Base-by-base conservation (phyloP, 768 basidiomycete genomes). In the Astraeus odoratus region DNA sequence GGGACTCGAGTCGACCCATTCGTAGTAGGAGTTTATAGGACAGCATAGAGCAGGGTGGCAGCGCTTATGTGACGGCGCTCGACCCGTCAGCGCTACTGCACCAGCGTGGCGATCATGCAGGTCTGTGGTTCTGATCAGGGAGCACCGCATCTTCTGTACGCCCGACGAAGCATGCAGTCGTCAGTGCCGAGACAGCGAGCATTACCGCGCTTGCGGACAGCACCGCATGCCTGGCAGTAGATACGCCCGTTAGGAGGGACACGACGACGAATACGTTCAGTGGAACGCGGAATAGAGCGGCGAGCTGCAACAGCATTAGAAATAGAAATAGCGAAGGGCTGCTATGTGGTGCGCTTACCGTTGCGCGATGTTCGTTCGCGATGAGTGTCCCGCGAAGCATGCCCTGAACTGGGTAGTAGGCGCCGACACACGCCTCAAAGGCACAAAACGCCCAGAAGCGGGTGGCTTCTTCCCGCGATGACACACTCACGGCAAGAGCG, bases 331-430 rank as follows among this genome's bases (percentile, higher is more conserved):
- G 23, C 8, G 9, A 45, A n/a, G 25, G 33, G 15, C n/a, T n/a
- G n/a, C n/a, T n/a, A n/a, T n/a, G n/a, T n/a, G n/a, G n/a, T n/a
- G n/a, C n/a, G n/a, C 76, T 52, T 50, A 86, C 83, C 42, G 85
- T 86, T 1, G 85, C 84, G 13, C 84, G 75, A 52, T 86, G 77
- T 55, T 85, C 84, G 47, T 86, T 79, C 1, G 80, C 68, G 10
- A 86, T 79, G 43, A 86, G 59, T 1, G 72, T 69, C 19, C 83
- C 81, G 31, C 81, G 72, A 18, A 86, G 63, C 73, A 83, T 86
- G 23, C 84, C 84, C 47, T 86, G 84, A 24, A 85, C 75, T 19
- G 84, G 84, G 55, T 86, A 86, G 56, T 86, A 86, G 77, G 83
- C 76, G 37, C 84, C 84, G 6, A 86, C 85, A 57, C 81, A 86